Percentiles rank a stretch among this genome's conserved stretches.
Conservation (phyloP, 2,329 filamentous ascomycete species). For the Plenodomus biglobosus region DNA sequence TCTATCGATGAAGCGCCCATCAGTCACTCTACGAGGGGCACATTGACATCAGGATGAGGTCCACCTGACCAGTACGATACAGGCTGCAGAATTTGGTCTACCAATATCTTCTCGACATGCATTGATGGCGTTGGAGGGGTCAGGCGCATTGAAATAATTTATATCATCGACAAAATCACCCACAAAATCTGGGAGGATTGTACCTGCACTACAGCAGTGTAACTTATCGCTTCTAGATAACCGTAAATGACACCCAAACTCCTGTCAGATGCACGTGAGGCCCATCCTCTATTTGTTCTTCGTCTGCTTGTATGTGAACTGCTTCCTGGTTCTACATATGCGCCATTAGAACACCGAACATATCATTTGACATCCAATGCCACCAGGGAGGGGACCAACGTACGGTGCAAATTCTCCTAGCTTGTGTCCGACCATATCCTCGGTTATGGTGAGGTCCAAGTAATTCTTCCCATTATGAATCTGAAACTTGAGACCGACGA, state of each 20-base stretch:
- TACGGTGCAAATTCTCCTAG: conserved; percentile 89
- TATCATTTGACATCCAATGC: not conserved
- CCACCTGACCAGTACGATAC: too few relatives aligned
- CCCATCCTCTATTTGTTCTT: conserved; percentile 63
- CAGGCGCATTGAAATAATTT: conserved; percentile 19
- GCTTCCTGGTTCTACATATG: conserved; percentile 62
- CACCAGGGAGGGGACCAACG: conserved; percentile 35
- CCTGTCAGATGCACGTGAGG: conserved; percentile 29
- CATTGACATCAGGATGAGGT: not conserved
- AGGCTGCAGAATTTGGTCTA: not conserved
- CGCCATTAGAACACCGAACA: conserved; percentile 5
- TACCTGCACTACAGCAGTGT: conserved; percentile 42
- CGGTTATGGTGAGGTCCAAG: conserved; percentile 78
- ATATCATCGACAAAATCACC: conserved; percentile 8
- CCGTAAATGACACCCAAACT: conserved; percentile 44
- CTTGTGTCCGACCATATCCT: conserved; percentile 96
- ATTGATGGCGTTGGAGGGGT: conserved; percentile 33
- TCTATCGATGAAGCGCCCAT: conserved; percentile 69
- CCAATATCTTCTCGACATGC: conserved; percentile 11
- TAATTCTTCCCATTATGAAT: conserved; percentile 92
- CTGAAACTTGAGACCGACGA: conserved; percentile 86
- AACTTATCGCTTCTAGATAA: conserved; percentile 25
- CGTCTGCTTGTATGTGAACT: conserved; percentile 67
- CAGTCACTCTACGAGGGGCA: not conserved
- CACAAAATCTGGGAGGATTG: conserved; percentile 14